A percentile compares a stretch with the other conserved stretches of the same genome.
These are phyloP conservation scores for Rhynchospora tenuis DNA, from an alignment of 176 grass and related monocot species.

Conservation along the genomic window DNA sequence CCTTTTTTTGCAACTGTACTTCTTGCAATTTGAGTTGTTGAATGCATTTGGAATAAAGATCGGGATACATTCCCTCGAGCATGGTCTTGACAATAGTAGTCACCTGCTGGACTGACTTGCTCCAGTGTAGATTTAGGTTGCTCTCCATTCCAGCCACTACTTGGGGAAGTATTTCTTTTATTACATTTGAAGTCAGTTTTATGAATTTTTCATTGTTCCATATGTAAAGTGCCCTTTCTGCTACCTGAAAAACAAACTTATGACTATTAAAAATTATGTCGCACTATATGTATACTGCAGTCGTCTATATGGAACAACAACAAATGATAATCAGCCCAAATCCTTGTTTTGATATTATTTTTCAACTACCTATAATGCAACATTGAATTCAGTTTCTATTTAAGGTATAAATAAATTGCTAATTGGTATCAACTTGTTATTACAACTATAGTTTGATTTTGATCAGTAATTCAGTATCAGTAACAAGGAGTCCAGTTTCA, in stretches of 20 bases:
- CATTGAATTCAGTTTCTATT: not conserved
- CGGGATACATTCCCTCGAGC: conserved; percentile 47
- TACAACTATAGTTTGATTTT: not conserved
- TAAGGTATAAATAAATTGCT: not conserved
- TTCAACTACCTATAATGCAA: not conserved
- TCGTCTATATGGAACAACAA: not conserved
- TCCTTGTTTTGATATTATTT: not conserved
- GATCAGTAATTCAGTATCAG: not conserved
- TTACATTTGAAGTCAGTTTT: conserved; percentile 42
- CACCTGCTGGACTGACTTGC: conserved; percentile 75
- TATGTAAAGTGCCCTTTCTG: conserved; percentile 72
- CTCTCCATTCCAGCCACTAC: conserved; percentile 54
- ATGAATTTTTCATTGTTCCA: conserved; percentile 86
- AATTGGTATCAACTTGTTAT: not conserved
- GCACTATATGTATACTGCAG: not conserved
- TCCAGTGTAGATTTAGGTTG: conserved; percentile 79
- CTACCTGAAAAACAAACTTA: conserved; percentile 44
- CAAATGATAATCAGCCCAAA: not conserved
- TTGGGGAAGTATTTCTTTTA: conserved; percentile 51
- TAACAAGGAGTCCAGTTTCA: not conserved
- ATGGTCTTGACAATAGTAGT: conserved; percentile 51
- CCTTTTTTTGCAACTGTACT: conserved; percentile 5
- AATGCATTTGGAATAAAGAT: conserved; percentile 44
- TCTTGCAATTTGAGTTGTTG: conserved; percentile 25
- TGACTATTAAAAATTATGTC: not conserved